Base-by-base conservation (phyloP, 2,329 filamentous ascomycete genomes). In the Bertia moriformis region DNA sequence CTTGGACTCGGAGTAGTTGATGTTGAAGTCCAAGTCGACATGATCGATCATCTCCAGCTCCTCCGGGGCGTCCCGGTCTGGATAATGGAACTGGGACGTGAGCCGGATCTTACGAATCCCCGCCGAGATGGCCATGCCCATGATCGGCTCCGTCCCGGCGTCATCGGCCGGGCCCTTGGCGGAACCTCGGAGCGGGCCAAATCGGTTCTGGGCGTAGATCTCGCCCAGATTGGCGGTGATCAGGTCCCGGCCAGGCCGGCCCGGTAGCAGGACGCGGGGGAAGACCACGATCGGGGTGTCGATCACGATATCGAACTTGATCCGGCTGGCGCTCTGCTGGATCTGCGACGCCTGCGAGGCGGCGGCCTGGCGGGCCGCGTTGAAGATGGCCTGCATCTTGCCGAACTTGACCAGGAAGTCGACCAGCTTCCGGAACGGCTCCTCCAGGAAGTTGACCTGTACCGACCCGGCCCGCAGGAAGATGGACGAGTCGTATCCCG, bases 341-440 rank as follows among this genome's bases (percentile, higher is more conserved):
- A 98, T 74, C 52, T 95, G 88, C 42, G 75, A 93, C 4, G 91
- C 93, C 56, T 95, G 88, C 44, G 84, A 89, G 29, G 91, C 85
- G 2, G 93, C 91, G 27, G 89, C 93, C 58, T 94, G 86, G 24
- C 93, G 77, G 10, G 93, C 91, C 32, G 91, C 89, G 53, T 99
- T 98, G 66, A 94, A 98, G 39, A 98, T 83, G 17, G 91, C 89
- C 59, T 98, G 91, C 91, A 99, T 98, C 60, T 93, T 94, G 43
- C 93, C 91, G 55, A 99, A 99, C 51, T 98, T 98, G 56, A 99
- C 87, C 33, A 93, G 68, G 58, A 98, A 99, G 48, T 93, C 85
- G 58, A 98, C 85, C 45, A 99, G 96, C 61, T 96, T 96, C 39
- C 91, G 78, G 66, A 96, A 95, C 0, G 91, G 91, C 56, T 98